These are phyloP conservation scores for Prunus dulcis DNA, from an alignment of 306 rosid species.

Conservation along the genomic window DNA sequence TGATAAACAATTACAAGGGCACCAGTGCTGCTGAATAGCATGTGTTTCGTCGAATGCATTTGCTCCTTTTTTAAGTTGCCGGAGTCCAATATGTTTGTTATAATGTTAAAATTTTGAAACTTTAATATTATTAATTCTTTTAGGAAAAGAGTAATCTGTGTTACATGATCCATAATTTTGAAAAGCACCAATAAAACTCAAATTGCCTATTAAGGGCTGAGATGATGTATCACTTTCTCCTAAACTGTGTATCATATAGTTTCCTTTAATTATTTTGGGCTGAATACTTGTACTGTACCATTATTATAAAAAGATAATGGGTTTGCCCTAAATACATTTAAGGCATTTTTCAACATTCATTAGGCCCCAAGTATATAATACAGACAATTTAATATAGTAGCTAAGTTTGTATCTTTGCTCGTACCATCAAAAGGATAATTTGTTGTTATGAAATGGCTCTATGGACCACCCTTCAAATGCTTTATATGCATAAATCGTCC, in stretches of 20 bases:
- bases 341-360: too few species aligned
- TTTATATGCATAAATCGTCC: neutral
- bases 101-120: neutral
- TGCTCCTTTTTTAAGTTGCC: constrained; percentile 2
- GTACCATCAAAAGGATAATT: neutral
- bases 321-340: neutral
- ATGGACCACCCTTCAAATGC: neutral
- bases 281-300: neutral
- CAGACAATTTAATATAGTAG: too few species aligned
- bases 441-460: neutral
- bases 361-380: too few species aligned
- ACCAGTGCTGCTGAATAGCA: constrained; percentile 44
- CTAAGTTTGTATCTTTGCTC: too few species aligned
- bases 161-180: constrained; percentile 42
- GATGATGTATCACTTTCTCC: constrained; percentile 12
- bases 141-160: neutral
- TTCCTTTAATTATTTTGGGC: neutral
- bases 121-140: neutral
- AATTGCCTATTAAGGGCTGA: constrained; percentile 14
- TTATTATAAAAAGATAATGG: neutral
- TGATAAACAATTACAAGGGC: constrained; percentile 69
- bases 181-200: constrained; percentile 26
- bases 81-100: neutral
- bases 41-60: constrained; percentile 8
- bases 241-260: constrained; percentile 11